Conservation (phyloP, 2,329 filamentous ascomycete genomes). For the Chaetomiaceae sp. region DNA sequence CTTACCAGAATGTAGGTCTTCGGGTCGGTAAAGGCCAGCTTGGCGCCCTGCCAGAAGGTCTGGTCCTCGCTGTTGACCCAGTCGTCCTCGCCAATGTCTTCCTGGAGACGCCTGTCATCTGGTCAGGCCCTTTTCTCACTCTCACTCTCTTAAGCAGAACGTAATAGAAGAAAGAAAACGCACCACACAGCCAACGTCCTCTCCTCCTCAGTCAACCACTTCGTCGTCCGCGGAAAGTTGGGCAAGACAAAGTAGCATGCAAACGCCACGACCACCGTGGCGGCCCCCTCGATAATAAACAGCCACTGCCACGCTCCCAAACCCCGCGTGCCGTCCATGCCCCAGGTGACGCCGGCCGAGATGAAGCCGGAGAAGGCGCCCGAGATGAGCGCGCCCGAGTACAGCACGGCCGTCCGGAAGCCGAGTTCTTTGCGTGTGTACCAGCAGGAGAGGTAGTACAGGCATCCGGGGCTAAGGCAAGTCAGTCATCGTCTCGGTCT, state of each 20-base stretch:
- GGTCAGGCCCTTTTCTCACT: neutral
- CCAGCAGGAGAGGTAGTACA: conserved; percentile 58
- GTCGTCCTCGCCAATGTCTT: conserved; percentile 62
- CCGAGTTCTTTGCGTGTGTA: conserved; percentile 62
- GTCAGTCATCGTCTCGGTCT: neutral
- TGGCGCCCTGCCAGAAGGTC: conserved; percentile 51
- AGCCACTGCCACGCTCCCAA: conserved; percentile 60
- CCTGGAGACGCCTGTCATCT: conserved; percentile 47
- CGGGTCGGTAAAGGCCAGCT: conserved; percentile 50
- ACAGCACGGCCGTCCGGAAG: conserved; percentile 52
- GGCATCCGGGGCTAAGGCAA: conserved; percentile 32
- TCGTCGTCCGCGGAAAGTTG: conserved; percentile 33
- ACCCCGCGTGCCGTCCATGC: conserved; percentile 53
- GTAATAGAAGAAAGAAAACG: neutral
- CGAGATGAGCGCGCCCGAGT: conserved; percentile 59
- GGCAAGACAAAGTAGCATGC: conserved; percentile 54
- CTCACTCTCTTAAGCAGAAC: neutral
- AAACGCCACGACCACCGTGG: conserved; percentile 55
- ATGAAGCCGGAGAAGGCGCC: conserved; percentile 62
- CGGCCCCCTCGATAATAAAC: conserved; percentile 61
- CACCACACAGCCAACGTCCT: conserved; percentile 50
- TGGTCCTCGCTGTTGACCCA: conserved; percentile 54
- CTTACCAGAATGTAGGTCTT: conserved; percentile 57
- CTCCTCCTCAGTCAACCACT: conserved; percentile 55
- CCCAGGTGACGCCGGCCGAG: conserved; percentile 54